Base-by-base conservation (phyloP, 139 green algal genomes). In the Chlamydomonas schloesseri region DNA sequence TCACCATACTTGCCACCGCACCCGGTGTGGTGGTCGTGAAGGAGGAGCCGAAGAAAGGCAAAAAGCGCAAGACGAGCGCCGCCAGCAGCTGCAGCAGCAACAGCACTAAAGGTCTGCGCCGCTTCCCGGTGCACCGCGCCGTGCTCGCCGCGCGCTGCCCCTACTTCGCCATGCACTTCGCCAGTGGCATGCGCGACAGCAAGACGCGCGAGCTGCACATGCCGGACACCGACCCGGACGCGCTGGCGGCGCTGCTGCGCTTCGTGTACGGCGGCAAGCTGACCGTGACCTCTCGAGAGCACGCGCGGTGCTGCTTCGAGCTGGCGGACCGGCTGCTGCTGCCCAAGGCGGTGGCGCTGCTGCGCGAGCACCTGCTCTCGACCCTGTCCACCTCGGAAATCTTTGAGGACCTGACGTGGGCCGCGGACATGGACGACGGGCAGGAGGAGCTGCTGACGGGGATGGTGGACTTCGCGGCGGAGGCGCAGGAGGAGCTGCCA, bases 271-370 rank as follows among this genome's bases (percentile, higher is more conserved):
- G n/a, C 65, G 65, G 65, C 14, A n/a, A 24, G 13, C 14, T 42
- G n/a, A 1, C 1, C 1, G 8, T 9, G 14, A 26, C 8, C n/a
- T 29, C n/a, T 5, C n/a, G n/a, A 1, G n/a, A 20, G 14, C 14
- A 29, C 13, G 15, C 14, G 8, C 65, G n/a, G 1, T 5, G 26
- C 14, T 29, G 8, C 14, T 1, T 23, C 8, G n/a, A 1, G 29
- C 65, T 71, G n/a, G n/a, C n/a, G n/a, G 65, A 42, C 65, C 29
- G 65, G n/a, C 65, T 71, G 65, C 8, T 37, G 65, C n/a, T 71
- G 65, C 65, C 29, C 18, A 23, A 31, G 26, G 62, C 26, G 18
- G 13, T 31, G 18, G 26, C 11, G 62, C 11, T 23, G 62, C 17
- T 69, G 62, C 2, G 13, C 18, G 13, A 33, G 26, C 62, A 23